Evolutionary conservation across 257 asterid genomes (phyloP).

Genomic region (Plantago major): DNA sequence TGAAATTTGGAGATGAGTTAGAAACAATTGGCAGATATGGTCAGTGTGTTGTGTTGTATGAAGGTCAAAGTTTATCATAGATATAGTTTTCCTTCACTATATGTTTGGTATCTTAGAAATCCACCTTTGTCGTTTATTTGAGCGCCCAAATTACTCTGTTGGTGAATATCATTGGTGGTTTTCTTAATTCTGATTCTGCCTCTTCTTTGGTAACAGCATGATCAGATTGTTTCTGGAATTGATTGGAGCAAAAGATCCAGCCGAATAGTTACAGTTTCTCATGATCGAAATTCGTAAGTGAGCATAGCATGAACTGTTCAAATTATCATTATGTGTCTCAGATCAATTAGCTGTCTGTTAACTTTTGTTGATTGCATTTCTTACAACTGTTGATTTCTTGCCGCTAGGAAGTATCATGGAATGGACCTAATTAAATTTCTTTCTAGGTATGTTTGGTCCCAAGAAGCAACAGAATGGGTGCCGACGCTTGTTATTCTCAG

Average conservation of each 20-base stretch:
- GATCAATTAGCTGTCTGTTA: conserved; percentile 11
- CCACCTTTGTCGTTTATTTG: neutral
- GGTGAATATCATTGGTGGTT: conserved; percentile 2
- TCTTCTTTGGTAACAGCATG: conserved; percentile 64
- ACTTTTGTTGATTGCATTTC: conserved; percentile 10
- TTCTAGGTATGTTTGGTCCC: conserved; percentile 92
- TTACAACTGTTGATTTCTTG: conserved; percentile 16
- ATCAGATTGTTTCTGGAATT: conserved; percentile 94
- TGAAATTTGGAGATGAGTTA: too few relatives aligned
- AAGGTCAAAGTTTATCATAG: neutral
- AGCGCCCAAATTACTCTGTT: conserved; percentile 7
- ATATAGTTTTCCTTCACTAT: neutral
- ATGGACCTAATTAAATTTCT: conserved; percentile 18
- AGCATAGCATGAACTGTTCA: conserved; percentile 12
- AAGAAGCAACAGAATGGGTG: conserved; percentile 77
- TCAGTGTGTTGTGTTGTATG: too few relatives aligned
- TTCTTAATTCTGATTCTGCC: conserved; percentile 4
- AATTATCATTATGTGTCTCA: conserved; percentile 5
- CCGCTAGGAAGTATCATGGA: conserved; percentile 7
- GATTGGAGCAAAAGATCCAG: conserved; percentile 86
- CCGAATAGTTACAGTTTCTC: conserved; percentile 92
- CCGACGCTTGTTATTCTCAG: conserved; percentile 97
- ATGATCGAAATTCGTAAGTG: conserved; percentile 99
- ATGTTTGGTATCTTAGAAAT: conserved; percentile 12
- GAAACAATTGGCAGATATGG: neutral